Evolutionary conservation across 495 filamentous ascomycete species (phyloP), one percentile per base, ranked within the genome.

Genomic region (Aspergillus incahuasiensis): DNA sequence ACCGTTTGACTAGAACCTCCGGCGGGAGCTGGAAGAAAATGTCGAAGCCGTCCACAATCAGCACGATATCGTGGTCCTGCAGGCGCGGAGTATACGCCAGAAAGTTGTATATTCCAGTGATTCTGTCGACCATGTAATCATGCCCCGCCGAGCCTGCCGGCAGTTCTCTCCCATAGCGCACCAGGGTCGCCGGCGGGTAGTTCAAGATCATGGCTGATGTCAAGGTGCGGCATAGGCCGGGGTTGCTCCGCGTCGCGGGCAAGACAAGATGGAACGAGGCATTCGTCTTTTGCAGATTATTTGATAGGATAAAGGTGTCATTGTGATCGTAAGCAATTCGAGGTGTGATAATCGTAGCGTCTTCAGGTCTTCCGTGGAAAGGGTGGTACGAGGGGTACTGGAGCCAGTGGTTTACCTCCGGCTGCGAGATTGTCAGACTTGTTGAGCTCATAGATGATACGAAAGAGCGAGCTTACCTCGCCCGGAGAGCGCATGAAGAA

Each of bases 181-280:
- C 67, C 41, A 86, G 56, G 0, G 75, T 84, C 19, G 83, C 79
- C 9, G 82, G 73, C 5, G 84, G 84, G 50, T 85, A 87, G 57
- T 80, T 77, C 38, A 87, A 69, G 3, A 85, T 73, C 68, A 83
- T 82, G 4, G 82, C 76, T 0, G 83, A 85, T 4, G 85, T 70
- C 21, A 86, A 42, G 1, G 81, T 80, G 49, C 82, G 81, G 67
- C 85, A 87, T 18, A 86, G 70, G 16, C 78, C 68, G 25, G 73
- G 63, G 41, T 75, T 78, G n/a, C 73, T 72, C 21, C 68, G 68
- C 39, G 69, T 70, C 7, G 79, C 76, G 16, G 82, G 79, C 18
- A 87, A 65, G 30, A 87, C 67, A 35, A 88, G 71, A 63, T 88
- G 85, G 55, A 87, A 82, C n/a, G 74, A 74, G 0, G 79, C 75